Conservation (phyloP, 768 basidiomycete genomes). For the Agaricus subrufescens region DNA sequence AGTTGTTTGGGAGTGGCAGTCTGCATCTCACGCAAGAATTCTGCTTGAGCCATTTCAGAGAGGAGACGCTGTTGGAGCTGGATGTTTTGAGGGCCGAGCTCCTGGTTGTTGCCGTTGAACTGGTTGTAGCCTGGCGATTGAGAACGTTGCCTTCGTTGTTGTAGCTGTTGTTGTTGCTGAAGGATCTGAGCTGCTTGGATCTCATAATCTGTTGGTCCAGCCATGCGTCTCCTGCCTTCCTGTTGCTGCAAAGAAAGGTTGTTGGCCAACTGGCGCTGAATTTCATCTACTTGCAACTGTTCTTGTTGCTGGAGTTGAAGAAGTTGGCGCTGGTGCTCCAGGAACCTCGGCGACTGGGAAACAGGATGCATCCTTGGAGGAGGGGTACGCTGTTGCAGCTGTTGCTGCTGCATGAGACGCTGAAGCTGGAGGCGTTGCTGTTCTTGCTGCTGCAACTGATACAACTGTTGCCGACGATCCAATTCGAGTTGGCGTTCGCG, state of each 20-base stretch:
- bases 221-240: conserved; percentile 61
- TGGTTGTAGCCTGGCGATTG: conserved; percentile 35
- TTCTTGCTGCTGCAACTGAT: conserved; percentile 36
- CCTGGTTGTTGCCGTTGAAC: conserved; percentile 41
- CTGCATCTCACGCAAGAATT: conserved; percentile 62
- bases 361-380: conserved; percentile 72
- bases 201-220: conserved; percentile 39
- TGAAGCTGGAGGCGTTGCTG: conserved; percentile 41
- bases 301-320: conserved; percentile 53
- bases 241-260: conserved; percentile 36
- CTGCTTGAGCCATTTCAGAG: conserved; percentile 71
- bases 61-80: conserved; percentile 73
- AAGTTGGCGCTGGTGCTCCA: conserved; percentile 70
- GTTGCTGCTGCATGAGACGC: conserved; percentile 47
- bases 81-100: conserved; percentile 52
- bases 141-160: conserved; percentile 46
- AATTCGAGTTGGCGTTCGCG: conserved; percentile 17
- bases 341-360: conserved; percentile 76
- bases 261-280: conserved; percentile 11
- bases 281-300: conserved; percentile 11
- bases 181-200: conserved; percentile 32
- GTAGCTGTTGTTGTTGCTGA: conserved; percentile 44
- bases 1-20: conserved; percentile 36
- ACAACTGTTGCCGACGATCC: conserved; percentile 15
- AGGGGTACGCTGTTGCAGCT: conserved; percentile 51